phyloP scores from a whole-genome alignment of 768 basidiomycete genomes.

The Hysterangium stoloniferum region DNA sequence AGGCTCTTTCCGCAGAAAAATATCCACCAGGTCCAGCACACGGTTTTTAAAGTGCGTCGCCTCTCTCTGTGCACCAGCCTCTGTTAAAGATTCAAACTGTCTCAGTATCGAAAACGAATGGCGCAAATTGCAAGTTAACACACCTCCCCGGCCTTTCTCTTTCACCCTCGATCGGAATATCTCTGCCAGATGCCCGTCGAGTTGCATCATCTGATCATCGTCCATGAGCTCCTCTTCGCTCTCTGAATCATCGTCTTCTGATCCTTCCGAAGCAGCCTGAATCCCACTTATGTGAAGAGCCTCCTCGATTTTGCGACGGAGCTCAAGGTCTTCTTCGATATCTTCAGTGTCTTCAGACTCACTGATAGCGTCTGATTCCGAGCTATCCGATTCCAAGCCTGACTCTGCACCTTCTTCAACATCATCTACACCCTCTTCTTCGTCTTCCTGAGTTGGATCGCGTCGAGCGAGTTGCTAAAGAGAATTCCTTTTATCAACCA shows the following conservation, averaged over 20 bases:
- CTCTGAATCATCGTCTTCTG: conserved; percentile 33
- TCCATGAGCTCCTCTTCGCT: conserved; percentile 71
- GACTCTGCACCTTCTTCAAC: conserved; percentile 31
- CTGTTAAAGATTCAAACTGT: conserved; percentile 25
- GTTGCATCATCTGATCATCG: conserved; percentile 96
- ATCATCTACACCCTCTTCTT: conserved; percentile 22
- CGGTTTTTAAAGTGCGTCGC: conserved; percentile 96
- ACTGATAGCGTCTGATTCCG: conserved; percentile 37
- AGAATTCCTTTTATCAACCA: conserved; percentile 8
- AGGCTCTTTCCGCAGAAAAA: conserved; percentile 69
- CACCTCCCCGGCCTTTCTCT: conserved; percentile 61
- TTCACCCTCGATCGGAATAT: conserved; percentile 68
- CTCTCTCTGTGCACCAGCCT: conserved; percentile 68
- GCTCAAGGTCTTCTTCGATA: conserved; percentile 36
- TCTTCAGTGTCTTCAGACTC: conserved; percentile 39
- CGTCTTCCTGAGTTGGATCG: conserved; percentile 39
- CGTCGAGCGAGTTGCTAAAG: conserved; percentile 77
- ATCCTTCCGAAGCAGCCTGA: conserved; percentile 47
- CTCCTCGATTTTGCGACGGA: conserved; percentile 60
- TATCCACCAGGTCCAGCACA: conserved; percentile 90
- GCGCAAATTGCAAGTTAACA: conserved; percentile 18
- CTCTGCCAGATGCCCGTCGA: conserved; percentile 86
- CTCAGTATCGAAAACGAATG: neutral
- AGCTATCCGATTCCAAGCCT: conserved; percentile 26
- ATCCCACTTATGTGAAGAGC: conserved; percentile 53